These are phyloP conservation scores for Rutstroemia sydowiana DNA, from an alignment of 2,329 filamentous ascomycete genomes.

Conservation along the genomic window DNA sequence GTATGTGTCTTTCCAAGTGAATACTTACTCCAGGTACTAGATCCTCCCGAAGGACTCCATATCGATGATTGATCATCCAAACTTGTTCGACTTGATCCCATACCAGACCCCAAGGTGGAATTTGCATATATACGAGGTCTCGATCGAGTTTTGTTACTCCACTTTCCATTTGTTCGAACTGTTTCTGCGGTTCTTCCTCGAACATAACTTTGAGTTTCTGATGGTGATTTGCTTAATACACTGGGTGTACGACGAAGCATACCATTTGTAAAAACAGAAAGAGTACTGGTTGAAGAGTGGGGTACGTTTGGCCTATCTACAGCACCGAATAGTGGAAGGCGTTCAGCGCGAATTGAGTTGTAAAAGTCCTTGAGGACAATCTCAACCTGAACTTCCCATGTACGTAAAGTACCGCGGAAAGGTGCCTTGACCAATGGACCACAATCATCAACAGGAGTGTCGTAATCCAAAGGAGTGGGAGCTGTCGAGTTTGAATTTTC, in stretches of 20 bases:
- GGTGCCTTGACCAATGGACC: constrained; percentile 72
- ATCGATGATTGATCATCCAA: constrained; percentile 85
- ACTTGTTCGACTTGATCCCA: constrained; percentile 88
- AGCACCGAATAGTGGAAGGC: constrained; percentile 78
- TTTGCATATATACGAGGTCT: constrained; percentile 67
- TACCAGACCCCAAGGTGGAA: too few relatives aligned
- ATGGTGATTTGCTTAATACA: constrained; percentile 86
- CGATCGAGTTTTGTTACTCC: constrained; percentile 80
- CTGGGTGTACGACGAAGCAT: constrained; percentile 82
- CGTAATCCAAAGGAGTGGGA: constrained; percentile 31
- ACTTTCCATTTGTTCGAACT: constrained; percentile 45
- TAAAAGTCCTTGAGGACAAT: constrained; percentile 89
- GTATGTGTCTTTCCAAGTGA: constrained; percentile 86
- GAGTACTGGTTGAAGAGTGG: constrained; percentile 47
- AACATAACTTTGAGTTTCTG: constrained; percentile 63
- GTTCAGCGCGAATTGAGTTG: constrained; percentile 76
- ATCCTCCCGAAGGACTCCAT: constrained; percentile 73
- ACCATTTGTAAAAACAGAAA: constrained; percentile 60
- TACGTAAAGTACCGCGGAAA: constrained; percentile 66
- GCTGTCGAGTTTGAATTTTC: constrained; percentile 36
- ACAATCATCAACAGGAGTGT: constrained; percentile 44
- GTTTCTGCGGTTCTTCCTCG: constrained; percentile 62
- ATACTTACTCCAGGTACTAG: constrained; percentile 93
- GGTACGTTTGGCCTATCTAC: constrained; percentile 35
- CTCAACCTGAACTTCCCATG: constrained; percentile 87